Evolutionary conservation across 768 basidiomycete genomes (phyloP).

Genomic region (Phlebiopsis flavidoalba): DNA sequence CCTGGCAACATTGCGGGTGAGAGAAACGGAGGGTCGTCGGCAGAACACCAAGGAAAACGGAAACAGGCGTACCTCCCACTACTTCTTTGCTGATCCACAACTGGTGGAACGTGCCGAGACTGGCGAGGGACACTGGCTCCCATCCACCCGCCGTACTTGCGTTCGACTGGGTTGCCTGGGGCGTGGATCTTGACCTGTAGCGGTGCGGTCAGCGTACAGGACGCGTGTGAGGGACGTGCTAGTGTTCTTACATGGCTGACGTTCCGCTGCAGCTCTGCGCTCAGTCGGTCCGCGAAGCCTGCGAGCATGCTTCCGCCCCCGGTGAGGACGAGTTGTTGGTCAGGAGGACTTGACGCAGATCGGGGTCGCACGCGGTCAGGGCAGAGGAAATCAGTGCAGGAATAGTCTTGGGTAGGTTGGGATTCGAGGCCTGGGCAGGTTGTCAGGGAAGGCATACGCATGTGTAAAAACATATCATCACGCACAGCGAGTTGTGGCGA

Average conservation of each 20-base stretch:
- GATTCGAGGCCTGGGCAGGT: slow-evolving; percentile 41
- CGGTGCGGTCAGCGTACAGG: background rate
- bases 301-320: slow-evolving; percentile 87
- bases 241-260: slow-evolving; percentile 68
- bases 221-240: background rate
- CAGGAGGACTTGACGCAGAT: slow-evolving; percentile 84
- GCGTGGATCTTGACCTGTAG: slow-evolving; percentile 85
- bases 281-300: slow-evolving; percentile 82
- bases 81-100: slow-evolving; percentile 92
- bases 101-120: slow-evolving; percentile 96
- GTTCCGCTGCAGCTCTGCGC: slow-evolving; percentile 65
- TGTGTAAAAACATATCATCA: background rate
- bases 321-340: slow-evolving; percentile 93
- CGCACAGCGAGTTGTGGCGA: slow-evolving; percentile 30
- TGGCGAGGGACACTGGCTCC: slow-evolving; percentile 94
- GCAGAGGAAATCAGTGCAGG: slow-evolving; percentile 73
- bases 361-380: slow-evolving; percentile 83
- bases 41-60: too few species aligned
- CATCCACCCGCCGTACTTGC: slow-evolving; percentile 90
- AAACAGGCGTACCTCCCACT: slow-evolving; percentile 69
- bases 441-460: background rate
- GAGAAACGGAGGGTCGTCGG: background rate
- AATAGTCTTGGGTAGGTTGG: slow-evolving; percentile 70
- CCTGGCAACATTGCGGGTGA: slow-evolving; percentile 35
- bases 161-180: slow-evolving; percentile 85